A percentile compares a stretch with the other conserved stretches of the same genome.
Conservation (phyloP, 2,329 filamentous ascomycete genomes). For the Ophiostoma triangulosporum region DNA sequence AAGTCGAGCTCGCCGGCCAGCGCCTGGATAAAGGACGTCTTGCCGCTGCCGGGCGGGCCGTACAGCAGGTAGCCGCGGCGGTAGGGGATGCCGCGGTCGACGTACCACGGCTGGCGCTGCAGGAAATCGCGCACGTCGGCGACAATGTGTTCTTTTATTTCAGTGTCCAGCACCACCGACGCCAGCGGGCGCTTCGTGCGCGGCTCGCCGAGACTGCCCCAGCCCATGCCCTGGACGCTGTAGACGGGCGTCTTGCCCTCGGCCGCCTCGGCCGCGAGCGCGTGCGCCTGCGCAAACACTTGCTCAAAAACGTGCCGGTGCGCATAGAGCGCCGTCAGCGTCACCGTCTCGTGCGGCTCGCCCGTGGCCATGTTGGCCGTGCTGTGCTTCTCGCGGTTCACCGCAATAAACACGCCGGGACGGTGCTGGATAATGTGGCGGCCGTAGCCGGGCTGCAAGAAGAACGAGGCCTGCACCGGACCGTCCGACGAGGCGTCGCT, state of each 20-base stretch:
- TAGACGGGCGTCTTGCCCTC: conserved; percentile 93
- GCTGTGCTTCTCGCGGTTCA: conserved; percentile 73
- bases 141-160: conserved; percentile 70
- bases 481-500: conserved; percentile 47
- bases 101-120: conserved; percentile 69
- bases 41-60: conserved; percentile 81
- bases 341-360: conserved; percentile 87
- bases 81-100: conserved; percentile 89
- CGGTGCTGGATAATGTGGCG: conserved; percentile 77
- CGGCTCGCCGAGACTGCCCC: conserved; percentile 72
- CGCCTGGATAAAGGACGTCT: conserved; percentile 92
- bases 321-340: conserved; percentile 79
- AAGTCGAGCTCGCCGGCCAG: conserved; percentile 87
- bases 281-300: conserved; percentile 77
- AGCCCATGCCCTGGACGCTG: conserved; percentile 70
- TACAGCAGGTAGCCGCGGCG: conserved; percentile 79
- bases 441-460: conserved; percentile 82
- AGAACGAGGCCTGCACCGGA: conserved; percentile 64
- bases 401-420: conserved; percentile 66
- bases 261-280: conserved; percentile 61
- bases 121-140: conserved; percentile 75
- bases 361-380: conserved; percentile 73
- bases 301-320: conserved; percentile 82
- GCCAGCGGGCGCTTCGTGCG: conserved; percentile 75
- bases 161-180: conserved; percentile 75